A percentile compares a stretch with the other conserved stretches of the same genome.
phyloP scores from a whole-genome alignment of 2,329 filamentous ascomycete species.

The Talaromyces sp. region DNA sequence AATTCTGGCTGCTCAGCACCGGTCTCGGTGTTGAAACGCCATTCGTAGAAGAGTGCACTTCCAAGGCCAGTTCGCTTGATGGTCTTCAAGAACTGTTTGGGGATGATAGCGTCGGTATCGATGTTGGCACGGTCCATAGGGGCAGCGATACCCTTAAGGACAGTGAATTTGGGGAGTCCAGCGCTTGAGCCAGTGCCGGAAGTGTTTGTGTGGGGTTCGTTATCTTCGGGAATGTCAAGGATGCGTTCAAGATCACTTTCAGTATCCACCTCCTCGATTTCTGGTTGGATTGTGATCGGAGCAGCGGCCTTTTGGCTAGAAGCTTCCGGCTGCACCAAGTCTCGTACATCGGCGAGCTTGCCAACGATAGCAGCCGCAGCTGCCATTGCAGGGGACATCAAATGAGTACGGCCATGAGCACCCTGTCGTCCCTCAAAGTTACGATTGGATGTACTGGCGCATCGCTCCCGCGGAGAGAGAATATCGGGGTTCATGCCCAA shows the following conservation, averaged over 20 bases:
- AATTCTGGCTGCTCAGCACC: constrained; percentile 76
- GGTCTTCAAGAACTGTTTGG: constrained; percentile 98
- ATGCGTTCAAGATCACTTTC: constrained; percentile 64
- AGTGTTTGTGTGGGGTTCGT: constrained; percentile 62
- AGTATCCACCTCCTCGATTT: constrained; percentile 56
- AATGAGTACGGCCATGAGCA: constrained; percentile 82
- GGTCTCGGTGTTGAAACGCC: constrained; percentile 68
- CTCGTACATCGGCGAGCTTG: constrained; percentile 87
- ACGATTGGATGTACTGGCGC: constrained; percentile 91
- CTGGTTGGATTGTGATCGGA: constrained; percentile 58
- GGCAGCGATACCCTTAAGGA: constrained; percentile 81
- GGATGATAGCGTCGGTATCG: constrained; percentile 99
- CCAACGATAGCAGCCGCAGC: constrained; percentile 86
- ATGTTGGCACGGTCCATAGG: constrained; percentile 85
- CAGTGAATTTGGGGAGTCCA: constrained; percentile 79
- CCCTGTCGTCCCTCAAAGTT: constrained; percentile 98
- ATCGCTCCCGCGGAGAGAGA: constrained; percentile 84
- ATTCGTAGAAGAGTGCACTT: constrained; percentile 77
- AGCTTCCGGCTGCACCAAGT: constrained; percentile 57
- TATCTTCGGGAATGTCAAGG: constrained; percentile 62
- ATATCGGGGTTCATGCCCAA: constrained; percentile 99
- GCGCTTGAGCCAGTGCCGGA: constrained; percentile 46
- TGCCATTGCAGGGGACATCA: constrained; percentile 97
- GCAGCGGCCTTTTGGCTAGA: constrained; percentile 52
- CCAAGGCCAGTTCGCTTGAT: constrained; percentile 97